Conservation (phyloP, 106 monocot genomes). For the Triglochin maritima region DNA sequence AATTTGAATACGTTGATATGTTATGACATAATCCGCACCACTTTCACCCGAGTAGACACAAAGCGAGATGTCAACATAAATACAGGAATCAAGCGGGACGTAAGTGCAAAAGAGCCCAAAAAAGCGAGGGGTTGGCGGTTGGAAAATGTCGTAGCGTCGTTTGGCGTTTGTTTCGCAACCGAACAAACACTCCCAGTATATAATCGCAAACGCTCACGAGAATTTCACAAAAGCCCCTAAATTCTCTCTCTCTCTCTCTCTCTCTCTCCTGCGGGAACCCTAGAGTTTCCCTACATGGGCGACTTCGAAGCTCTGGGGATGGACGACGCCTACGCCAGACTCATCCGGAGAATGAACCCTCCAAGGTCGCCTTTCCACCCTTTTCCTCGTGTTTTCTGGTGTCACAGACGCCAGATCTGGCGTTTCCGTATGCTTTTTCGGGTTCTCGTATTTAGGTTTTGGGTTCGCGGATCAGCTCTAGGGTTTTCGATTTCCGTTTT, state of each 20-base stretch:
- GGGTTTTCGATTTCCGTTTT: background rate
- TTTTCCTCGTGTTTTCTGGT: background rate
- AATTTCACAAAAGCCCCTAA: background rate
- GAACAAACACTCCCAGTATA: no score
- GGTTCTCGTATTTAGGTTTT: background rate
- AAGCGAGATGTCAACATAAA: no score
- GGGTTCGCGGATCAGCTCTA: background rate
- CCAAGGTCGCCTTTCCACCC: conserved; percentile 10
- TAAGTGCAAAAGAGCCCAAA: no score
- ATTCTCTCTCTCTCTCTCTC: background rate
- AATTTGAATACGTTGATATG: no score
- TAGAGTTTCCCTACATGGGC: background rate
- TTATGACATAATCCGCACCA: no score
- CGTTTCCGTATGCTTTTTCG: background rate
- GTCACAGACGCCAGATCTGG: no score
- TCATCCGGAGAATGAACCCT: conserved; percentile 26
- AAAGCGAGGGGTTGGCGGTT: no score
- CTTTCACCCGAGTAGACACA: no score
- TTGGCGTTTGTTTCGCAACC: no score
- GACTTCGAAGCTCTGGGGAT: background rate
- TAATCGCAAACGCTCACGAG: no score
- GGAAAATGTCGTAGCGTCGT: no score
- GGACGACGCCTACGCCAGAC: conserved; percentile 23
- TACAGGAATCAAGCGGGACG: no score
- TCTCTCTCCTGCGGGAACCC: background rate